Evolutionary conservation across 2,329 filamentous ascomycete genomes (phyloP).

Genomic region (Fusarium scirpi): DNA sequence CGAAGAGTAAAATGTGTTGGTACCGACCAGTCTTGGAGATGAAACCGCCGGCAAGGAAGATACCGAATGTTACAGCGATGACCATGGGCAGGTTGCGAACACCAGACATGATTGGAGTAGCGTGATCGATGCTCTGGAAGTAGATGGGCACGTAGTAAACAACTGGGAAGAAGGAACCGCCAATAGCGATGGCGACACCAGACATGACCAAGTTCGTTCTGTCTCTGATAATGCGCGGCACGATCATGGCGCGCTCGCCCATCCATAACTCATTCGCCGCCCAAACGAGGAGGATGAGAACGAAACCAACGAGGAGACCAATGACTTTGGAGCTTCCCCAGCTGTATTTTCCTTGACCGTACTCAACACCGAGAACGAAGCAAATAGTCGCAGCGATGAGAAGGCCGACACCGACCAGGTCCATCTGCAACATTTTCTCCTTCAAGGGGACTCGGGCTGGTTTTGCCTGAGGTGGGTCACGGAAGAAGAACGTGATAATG

Average conservation of each 20-base stretch:
- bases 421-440: constrained; percentile 61
- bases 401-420: constrained; percentile 56
- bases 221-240: constrained; percentile 52
- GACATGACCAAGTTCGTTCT: constrained; percentile 53
- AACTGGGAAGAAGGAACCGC: constrained; percentile 55
- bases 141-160: constrained; percentile 61
- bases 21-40: constrained; percentile 55
- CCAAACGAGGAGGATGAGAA: constrained; percentile 51
- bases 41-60: constrained; percentile 52
- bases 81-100: constrained; percentile 58
- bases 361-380: constrained; percentile 59
- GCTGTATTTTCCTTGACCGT: constrained; percentile 52
- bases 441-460: constrained; percentile 31
- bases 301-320: constrained; percentile 54
- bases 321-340: constrained; percentile 56
- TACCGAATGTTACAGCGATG: constrained; percentile 55
- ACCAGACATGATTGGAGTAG: constrained; percentile 53
- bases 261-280: constrained; percentile 53
- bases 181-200: constrained; percentile 55
- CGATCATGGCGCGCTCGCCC: constrained; percentile 58
- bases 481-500: constrained; percentile 55
- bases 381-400: constrained; percentile 57
- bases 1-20: constrained; percentile 58
- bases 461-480: constrained; percentile 50
- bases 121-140: constrained; percentile 55